These are phyloP conservation scores for Neofusicoccum cordaticola DNA, from an alignment of 2,329 filamentous ascomycete genomes.

Conservation along the genomic window DNA sequence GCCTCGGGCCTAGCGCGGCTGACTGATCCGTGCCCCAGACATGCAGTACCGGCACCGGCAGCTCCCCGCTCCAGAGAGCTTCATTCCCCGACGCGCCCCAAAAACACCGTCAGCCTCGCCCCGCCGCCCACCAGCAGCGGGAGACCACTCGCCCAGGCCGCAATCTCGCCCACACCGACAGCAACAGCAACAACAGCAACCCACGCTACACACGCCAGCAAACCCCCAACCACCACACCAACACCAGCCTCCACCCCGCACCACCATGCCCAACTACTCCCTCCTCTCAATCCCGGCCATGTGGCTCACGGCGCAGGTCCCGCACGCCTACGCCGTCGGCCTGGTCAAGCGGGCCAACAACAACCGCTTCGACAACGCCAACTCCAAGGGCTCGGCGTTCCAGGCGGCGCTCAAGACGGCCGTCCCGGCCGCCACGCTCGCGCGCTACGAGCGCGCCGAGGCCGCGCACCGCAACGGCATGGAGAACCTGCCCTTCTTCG, in stretches of 20 bases:
- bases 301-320: conserved; percentile 41
- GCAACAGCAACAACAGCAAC: no score
- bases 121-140: no score
- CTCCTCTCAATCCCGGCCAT: conserved; percentile 46
- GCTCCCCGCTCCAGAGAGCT: no score
- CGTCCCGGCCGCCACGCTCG: conserved; percentile 37
- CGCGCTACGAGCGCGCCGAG: conserved; percentile 44
- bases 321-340: conserved; percentile 39
- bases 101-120: background rate
- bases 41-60: background rate
- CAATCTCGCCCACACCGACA: no score
- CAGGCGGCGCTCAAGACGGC: conserved; percentile 35
- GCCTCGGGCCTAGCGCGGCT: background rate
- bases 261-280: conserved; percentile 33
- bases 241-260: background rate
- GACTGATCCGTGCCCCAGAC: background rate
- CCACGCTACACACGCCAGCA: background rate
- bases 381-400: conserved; percentile 37
- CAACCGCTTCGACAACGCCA: conserved; percentile 41
- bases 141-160: no score
- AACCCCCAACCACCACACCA: background rate
- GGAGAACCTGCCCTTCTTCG: conserved; percentile 47
- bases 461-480: conserved; percentile 47
- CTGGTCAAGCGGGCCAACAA: conserved; percentile 37
- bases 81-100: background rate